These are phyloP conservation scores for Tricholoma furcatifolium DNA, from an alignment of 768 basidiomycete genomes.

Conservation along the genomic window DNA sequence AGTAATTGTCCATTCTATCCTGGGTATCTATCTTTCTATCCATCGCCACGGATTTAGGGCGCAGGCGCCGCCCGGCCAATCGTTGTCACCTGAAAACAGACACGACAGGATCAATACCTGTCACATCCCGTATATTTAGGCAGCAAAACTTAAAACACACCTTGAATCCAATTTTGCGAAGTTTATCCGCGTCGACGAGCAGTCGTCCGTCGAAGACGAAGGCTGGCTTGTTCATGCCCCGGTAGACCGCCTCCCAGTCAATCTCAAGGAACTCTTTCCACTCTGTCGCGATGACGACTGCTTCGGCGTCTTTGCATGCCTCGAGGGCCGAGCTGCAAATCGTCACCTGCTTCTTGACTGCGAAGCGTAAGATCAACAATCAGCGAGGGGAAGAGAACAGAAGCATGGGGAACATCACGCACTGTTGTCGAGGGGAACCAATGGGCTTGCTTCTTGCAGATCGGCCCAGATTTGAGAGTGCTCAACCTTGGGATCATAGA, in stretches of 20 bases:
- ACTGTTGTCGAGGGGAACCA: constrained; percentile 65
- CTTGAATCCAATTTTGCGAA: constrained; percentile 89
- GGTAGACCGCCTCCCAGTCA: constrained; percentile 86
- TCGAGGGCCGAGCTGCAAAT: constrained; percentile 77
- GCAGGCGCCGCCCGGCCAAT: constrained; percentile 45
- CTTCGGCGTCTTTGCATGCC: constrained; percentile 87
- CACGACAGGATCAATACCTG: background rate
- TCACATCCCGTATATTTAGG: background rate
- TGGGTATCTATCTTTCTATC: constrained; percentile 12
- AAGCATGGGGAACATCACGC: constrained; percentile 27
- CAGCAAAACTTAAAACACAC: constrained; percentile 34
- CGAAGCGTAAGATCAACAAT: background rate
- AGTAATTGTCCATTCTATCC: constrained; percentile 9
- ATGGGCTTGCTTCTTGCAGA: constrained; percentile 67
- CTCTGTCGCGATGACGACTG: constrained; percentile 94
- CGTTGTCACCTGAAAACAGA: constrained; percentile 43
- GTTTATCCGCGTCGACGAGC: constrained; percentile 76
- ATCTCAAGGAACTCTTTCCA: constrained; percentile 97
- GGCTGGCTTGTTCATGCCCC: constrained; percentile 94
- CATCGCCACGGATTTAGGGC: background rate
- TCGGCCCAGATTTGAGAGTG: constrained; percentile 87
- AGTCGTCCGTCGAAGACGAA: constrained; percentile 95
- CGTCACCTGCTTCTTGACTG: constrained; percentile 88
- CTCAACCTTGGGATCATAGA: constrained; percentile 92
- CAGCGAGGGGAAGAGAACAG: background rate